Evolutionary conservation across 2,329 filamentous ascomycete genomes (phyloP).

Genomic region (Arachnopeziza araneosa): DNA sequence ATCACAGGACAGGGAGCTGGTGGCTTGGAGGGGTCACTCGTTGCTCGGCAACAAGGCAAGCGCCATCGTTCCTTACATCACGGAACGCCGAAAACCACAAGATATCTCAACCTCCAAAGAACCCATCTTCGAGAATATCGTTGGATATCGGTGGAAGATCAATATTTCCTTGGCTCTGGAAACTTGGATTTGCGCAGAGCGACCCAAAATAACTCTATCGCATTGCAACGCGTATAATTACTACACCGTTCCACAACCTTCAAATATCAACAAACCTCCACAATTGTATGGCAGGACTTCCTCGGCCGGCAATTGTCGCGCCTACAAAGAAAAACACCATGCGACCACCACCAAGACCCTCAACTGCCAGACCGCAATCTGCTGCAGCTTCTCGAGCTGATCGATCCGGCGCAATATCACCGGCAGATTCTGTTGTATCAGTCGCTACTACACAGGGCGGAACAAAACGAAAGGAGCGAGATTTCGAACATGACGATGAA

Average conservation of each 20-base stretch:
- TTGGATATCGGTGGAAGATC: background rate
- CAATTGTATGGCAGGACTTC: constrained; percentile 46
- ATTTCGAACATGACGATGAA: constrained; percentile 69
- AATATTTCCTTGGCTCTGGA: background rate
- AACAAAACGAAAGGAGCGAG: constrained; percentile 80
- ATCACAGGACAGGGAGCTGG: background rate
- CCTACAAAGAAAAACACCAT: constrained; percentile 44
- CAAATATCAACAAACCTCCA: constrained; percentile 5
- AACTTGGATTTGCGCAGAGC: background rate
- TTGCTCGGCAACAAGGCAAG: background rate
- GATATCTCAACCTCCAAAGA: background rate
- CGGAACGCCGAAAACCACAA: background rate
- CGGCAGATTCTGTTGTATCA: constrained; percentile 63
- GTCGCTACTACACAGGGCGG: constrained; percentile 46
- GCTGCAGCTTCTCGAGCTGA: constrained; percentile 19
- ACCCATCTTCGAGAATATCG: background rate
- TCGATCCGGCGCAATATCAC: constrained; percentile 44
- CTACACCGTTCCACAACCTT: background rate
- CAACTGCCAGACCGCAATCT: constrained; percentile 44
- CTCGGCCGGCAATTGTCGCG: constrained; percentile 42
- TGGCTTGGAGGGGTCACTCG: background rate
- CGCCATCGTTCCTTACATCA: background rate
- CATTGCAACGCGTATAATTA: background rate
- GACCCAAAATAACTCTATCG: background rate
- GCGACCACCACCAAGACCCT: constrained; percentile 49